Evolutionary conservation across 768 basidiomycete species (phyloP).

Genomic region (Kwoniella pini): DNA sequence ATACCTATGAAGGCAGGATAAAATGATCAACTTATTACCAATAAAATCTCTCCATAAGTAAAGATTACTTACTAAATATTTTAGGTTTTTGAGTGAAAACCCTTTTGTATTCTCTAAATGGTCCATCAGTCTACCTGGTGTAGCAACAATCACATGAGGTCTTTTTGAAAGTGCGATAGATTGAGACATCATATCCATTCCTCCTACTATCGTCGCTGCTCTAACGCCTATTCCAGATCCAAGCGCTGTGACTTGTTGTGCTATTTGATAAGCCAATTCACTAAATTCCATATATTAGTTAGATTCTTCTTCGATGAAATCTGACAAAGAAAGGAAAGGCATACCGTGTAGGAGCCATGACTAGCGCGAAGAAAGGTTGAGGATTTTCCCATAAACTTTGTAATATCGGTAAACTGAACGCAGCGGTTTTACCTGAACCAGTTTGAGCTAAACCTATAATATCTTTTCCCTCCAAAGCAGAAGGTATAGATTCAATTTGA

Average conservation of each 20-base stretch:
- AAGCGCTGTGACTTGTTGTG: slow-evolving; percentile 90
- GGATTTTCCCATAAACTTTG: slow-evolving; percentile 93
- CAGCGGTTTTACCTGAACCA: slow-evolving; percentile 96
- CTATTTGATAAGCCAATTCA: slow-evolving; percentile 96
- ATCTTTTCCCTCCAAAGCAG: slow-evolving; percentile 86
- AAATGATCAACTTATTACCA: neutral
- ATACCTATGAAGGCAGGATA: slow-evolving; percentile 62
- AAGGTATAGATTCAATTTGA: slow-evolving; percentile 78
- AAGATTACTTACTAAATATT: slow-evolving; percentile 71
- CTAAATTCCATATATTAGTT: slow-evolving; percentile 52
- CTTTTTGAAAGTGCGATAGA: slow-evolving; percentile 87
- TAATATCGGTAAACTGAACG: slow-evolving; percentile 91
- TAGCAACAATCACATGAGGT: slow-evolving; percentile 93
- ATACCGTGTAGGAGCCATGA: slow-evolving; percentile 86
- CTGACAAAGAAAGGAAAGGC: too few relatives aligned
- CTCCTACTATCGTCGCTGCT: slow-evolving; percentile 89
- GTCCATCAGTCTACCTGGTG: slow-evolving; percentile 87
- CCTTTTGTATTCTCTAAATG: slow-evolving; percentile 98
- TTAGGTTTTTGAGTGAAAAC: slow-evolving; percentile 78
- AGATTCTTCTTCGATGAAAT: neutral
- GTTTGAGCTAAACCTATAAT: slow-evolving; percentile 98
- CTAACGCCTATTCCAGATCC: slow-evolving; percentile 92
- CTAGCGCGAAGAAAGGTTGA: slow-evolving; percentile 85
- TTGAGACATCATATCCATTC: slow-evolving; percentile 87
- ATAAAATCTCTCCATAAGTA: neutral